Percentiles rank a stretch among this genome's conserved stretches.
Conservation (phyloP, 202 grass and related monocot species). For the Eragrostis tef region DNA sequence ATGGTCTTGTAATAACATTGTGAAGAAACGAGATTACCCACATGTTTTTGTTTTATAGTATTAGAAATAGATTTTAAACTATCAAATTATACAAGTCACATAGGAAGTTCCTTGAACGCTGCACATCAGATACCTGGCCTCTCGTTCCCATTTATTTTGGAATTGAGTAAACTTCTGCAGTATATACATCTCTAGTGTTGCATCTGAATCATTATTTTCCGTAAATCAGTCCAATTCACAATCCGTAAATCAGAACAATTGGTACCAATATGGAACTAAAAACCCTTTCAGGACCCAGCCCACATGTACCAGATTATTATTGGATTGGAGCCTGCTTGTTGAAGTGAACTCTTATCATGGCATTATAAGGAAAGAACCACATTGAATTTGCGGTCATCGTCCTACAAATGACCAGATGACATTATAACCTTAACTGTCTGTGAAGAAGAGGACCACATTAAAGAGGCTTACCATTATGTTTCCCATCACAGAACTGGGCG, state of each 20-base stretch:
- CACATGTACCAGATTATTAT: slow-evolving; percentile 28
- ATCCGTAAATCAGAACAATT: slow-evolving; percentile 24
- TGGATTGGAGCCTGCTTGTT: slow-evolving; percentile 28
- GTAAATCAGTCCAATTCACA: slow-evolving; percentile 32
- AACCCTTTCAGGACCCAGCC: slow-evolving; percentile 14
- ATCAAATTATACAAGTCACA: not conserved
- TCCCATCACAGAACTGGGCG: slow-evolving; percentile 86
- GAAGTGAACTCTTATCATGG: not conserved
- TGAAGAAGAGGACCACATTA: not conserved
- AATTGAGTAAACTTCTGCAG: not conserved
- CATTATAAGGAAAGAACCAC: not conserved
- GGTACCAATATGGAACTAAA: slow-evolving; percentile 3
- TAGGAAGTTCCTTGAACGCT: not conserved
- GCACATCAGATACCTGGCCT: not conserved
- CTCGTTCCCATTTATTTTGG: slow-evolving; percentile 22
- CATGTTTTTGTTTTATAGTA: not conserved
- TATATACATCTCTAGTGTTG: slow-evolving; percentile 30
- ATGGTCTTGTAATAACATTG: not conserved
- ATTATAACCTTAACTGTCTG: not conserved
- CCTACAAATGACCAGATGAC: slow-evolving; percentile 37
- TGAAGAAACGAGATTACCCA: not conserved
- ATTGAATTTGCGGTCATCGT: slow-evolving; percentile 21
- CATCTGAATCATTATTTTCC: slow-evolving; percentile 36
- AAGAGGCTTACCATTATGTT: slow-evolving; percentile 70
- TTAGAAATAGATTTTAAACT: not conserved